Evolutionary conservation across 1,139 yeast genomes (phyloP), one percentile per base, ranked within the genome.

Genomic region (Taphrina deformans): DNA sequence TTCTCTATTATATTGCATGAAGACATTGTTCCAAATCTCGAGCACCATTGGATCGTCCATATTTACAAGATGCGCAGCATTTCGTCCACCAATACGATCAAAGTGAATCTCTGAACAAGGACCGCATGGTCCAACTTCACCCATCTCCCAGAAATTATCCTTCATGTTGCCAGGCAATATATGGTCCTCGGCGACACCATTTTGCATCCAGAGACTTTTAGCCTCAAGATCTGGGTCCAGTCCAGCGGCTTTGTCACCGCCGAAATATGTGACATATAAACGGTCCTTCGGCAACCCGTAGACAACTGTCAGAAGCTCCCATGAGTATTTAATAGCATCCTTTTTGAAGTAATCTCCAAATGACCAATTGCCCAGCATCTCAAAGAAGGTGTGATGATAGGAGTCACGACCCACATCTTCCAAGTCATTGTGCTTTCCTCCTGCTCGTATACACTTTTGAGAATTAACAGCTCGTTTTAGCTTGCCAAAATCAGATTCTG

Each of bases 131-230:
- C 99, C 99, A 79, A 92, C 98, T 75, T 95, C 99, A 72, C 99
- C 99, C 99, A 93, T 93, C 80, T 95, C 99, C 99, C 99, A 93
- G 77, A 93, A 93, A 79, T 93, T 93, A 76, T 93, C 99, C 75
- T 86, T 81, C 65, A 86, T 89, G 70, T 86, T 80, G 67, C 99
- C 99, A 26, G 97, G 96, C 71, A 93, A 80, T 71, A 93, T 92
- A 75, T 91, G 98, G 75, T 87, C 93, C 71, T 89, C 96, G 35
- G 86, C 83, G 67, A 93, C 96, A 71, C 99, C 99, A 50, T 87
- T 88, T 44, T 82, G 83, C 69, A 81, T 79, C 99, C 99, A 93
- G 69, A 85, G 79, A 71, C 88, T 80, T 75, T 88, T 89, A 66
- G 99, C 97, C 78, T 93, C 99, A 69, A 89, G 80, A 80, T 93